These are phyloP conservation scores for Globisporangium alternatum DNA, from an alignment of 352 stramenopile genomes.

Conservation along the genomic window DNA sequence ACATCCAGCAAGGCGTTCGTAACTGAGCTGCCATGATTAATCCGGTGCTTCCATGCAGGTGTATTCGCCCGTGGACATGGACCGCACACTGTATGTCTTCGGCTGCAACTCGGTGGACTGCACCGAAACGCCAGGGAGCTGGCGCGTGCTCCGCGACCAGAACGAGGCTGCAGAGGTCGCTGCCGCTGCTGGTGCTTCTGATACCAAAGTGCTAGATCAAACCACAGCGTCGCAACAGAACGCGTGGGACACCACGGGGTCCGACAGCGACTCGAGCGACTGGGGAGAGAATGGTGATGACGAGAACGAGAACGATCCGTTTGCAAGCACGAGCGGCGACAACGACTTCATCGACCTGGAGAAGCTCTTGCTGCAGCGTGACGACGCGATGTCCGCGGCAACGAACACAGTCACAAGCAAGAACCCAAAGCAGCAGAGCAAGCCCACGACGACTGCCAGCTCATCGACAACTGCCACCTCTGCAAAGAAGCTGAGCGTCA, in stretches of 20 bases:
- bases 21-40: neutral
- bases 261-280: slow-evolving; percentile 60
- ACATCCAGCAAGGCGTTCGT: neutral
- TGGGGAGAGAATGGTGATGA: slow-evolving; percentile 68
- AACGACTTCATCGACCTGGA: slow-evolving; percentile 54
- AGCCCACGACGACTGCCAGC: neutral
- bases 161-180: slow-evolving; percentile 12
- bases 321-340: slow-evolving; percentile 10
- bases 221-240: slow-evolving; percentile 21
- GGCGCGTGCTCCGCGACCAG: slow-evolving; percentile 74
- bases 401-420: slow-evolving; percentile 6
- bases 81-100: slow-evolving; percentile 82
- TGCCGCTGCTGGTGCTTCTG: neutral
- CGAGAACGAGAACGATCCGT: slow-evolving; percentile 13
- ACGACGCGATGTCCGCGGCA: slow-evolving; percentile 53
- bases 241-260: slow-evolving; percentile 19
- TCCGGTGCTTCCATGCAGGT: slow-evolving; percentile 31
- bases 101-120: slow-evolving; percentile 82
- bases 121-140: slow-evolving; percentile 56
- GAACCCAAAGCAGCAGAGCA: slow-evolving; percentile 1
- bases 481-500: slow-evolving; percentile 8
- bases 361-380: slow-evolving; percentile 57
- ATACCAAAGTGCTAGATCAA: neutral
- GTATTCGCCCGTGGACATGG: slow-evolving; percentile 69
- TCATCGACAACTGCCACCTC: too few species aligned